These are phyloP conservation scores for Liquidambar formosana DNA, from an alignment of 164 flowering plant genomes.

Conservation along the genomic window DNA sequence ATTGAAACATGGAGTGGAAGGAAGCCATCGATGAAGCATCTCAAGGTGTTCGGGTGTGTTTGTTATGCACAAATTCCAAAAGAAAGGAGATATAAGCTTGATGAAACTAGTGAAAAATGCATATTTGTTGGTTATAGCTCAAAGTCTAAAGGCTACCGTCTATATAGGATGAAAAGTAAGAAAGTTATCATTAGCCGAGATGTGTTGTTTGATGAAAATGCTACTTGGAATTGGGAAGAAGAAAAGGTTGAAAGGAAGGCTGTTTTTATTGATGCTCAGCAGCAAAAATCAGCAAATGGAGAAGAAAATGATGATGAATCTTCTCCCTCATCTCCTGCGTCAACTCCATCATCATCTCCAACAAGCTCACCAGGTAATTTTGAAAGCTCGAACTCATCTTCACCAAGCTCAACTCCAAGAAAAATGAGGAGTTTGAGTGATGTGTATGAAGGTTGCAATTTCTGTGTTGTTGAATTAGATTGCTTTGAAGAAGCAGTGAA, in stretches of 20 bases:
- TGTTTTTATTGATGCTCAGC: not conserved
- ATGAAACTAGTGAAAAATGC: not conserved
- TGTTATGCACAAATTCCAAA: too few species aligned
- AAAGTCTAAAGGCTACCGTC: not conserved
- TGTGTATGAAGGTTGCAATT: not conserved
- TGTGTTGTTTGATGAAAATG: not conserved
- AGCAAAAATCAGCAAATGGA: not conserved
- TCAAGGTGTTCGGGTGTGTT: too few species aligned
- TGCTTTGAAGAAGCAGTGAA: not conserved
- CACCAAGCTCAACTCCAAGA: not conserved
- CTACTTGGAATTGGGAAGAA: not conserved
- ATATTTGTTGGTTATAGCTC: not conserved
- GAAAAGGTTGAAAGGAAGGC: not conserved
- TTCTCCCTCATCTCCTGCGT: not conserved
- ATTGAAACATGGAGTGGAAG: too few species aligned
- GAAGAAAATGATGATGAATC: not conserved
- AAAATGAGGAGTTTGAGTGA: constrained; percentile 2
- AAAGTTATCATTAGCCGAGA: not conserved
- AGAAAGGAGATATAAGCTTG: not conserved
- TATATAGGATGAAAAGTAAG: not conserved
- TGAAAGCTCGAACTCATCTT: too few species aligned
- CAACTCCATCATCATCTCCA: too few species aligned
- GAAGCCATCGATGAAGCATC: too few species aligned
- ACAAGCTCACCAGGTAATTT: too few species aligned
- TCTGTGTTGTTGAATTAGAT: not conserved